These are phyloP conservation scores for Russula lepida DNA, from an alignment of 768 basidiomycete species.

Conservation along the genomic window DNA sequence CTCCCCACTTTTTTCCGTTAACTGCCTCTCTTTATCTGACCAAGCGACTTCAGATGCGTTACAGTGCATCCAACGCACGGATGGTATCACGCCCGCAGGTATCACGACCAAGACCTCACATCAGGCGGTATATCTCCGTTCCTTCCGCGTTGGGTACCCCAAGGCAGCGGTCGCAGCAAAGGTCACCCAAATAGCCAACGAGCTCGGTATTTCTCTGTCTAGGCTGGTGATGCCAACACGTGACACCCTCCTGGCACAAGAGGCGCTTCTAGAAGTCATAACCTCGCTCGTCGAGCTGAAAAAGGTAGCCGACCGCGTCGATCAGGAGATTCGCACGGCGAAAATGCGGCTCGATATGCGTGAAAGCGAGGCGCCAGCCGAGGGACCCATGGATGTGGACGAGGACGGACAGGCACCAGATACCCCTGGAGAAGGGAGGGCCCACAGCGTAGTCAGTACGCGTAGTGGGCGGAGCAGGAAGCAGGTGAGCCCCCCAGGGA, in stretches of 20 bases:
- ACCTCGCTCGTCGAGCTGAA: slow-evolving; percentile 80
- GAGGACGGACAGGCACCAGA: slow-evolving; percentile 34
- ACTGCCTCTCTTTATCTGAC: slow-evolving; percentile 13
- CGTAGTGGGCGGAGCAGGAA: slow-evolving; percentile 43
- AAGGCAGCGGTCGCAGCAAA: slow-evolving; percentile 69
- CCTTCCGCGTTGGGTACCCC: slow-evolving; percentile 73
- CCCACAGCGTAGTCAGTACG: slow-evolving; percentile 46
- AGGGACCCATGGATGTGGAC: slow-evolving; percentile 29
- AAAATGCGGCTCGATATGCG: slow-evolving; percentile 51
- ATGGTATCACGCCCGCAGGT: slow-evolving; percentile 39
- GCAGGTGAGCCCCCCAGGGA: slow-evolving; percentile 37
- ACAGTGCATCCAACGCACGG: slow-evolving; percentile 68
- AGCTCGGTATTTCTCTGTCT: slow-evolving; percentile 63
- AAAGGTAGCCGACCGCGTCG: slow-evolving; percentile 74
- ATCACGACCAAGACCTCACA: slow-evolving; percentile 70
- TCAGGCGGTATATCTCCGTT: slow-evolving; percentile 74
- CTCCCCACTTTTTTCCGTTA: not conserved
- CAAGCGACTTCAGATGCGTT: slow-evolving; percentile 41
- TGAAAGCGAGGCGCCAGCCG: slow-evolving; percentile 35
- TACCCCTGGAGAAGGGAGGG: slow-evolving; percentile 51
- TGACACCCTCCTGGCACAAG: slow-evolving; percentile 66
- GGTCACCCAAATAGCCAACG: slow-evolving; percentile 64
- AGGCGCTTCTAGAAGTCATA: slow-evolving; percentile 64
- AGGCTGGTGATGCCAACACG: slow-evolving; percentile 93
- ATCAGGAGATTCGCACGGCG: slow-evolving; percentile 73